These are phyloP conservation scores for Phaffia tasmanica DNA, from an alignment of 768 basidiomycete genomes.

Conservation along the genomic window DNA sequence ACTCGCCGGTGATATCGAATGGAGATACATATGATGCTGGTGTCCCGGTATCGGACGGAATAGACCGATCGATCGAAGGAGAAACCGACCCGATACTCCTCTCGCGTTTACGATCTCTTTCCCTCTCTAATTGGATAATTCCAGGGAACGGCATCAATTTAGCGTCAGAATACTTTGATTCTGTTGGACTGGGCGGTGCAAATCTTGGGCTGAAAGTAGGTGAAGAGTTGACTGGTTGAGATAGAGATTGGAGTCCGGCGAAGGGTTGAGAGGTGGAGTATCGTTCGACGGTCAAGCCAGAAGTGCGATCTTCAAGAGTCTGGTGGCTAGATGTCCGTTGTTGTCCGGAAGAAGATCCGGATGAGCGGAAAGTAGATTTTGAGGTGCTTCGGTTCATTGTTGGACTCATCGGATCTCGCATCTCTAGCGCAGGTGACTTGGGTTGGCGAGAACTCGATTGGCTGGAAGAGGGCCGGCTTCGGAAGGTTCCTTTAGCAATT, in stretches of 20 bases:
- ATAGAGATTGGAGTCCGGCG: constrained; percentile 55
- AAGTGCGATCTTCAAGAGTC: not conserved
- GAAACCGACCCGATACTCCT: constrained; percentile 11
- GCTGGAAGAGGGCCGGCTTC: constrained; percentile 24
- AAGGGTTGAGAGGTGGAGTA: constrained; percentile 45
- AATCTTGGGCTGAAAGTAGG: constrained; percentile 48
- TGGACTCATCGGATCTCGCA: constrained; percentile 19
- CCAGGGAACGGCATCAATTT: constrained; percentile 89
- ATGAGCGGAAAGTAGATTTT: constrained; percentile 7
- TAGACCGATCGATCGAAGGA: constrained; percentile 13
- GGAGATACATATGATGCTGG: constrained; percentile 16
- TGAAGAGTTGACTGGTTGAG: constrained; percentile 50
- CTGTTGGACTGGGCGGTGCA: constrained; percentile 59
- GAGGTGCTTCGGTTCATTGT: constrained; percentile 17
- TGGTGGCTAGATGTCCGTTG: not conserved
- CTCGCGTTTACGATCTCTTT: constrained; percentile 19
- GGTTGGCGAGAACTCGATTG: constrained; percentile 10
- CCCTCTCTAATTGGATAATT: constrained; percentile 53
- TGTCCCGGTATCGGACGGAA: constrained; percentile 4
- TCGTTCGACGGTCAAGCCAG: not conserved
- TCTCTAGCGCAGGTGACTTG: constrained; percentile 24
- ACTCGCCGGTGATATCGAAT: constrained; percentile 10
- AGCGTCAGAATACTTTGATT: constrained; percentile 58
- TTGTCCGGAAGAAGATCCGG: constrained; percentile 15
- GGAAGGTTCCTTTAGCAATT: constrained; percentile 30